Evolutionary conservation across 2,329 filamentous ascomycete genomes (phyloP).

Genomic region (Juglanconis oblonga): DNA sequence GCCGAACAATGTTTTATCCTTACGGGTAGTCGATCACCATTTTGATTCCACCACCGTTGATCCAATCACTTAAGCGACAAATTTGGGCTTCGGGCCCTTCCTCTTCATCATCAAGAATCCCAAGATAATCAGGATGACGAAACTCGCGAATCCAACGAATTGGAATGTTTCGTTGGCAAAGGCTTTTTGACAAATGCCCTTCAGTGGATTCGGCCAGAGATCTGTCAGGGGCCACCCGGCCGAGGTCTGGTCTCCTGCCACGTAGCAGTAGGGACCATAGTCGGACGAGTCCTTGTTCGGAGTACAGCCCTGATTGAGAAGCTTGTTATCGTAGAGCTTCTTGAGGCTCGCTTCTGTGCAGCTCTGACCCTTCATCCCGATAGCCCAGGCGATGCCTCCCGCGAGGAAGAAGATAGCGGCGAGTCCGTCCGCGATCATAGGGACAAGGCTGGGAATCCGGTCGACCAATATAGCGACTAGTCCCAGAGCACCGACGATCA

Average conservation of each 20-base stretch:
- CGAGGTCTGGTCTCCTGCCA: neutral
- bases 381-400: constrained; percentile 26
- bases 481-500: constrained; percentile 28
- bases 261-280: neutral
- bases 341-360: neutral
- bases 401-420: constrained; percentile 31
- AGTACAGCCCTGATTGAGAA: constrained; percentile 2
- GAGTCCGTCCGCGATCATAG: constrained; percentile 26
- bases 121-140: neutral
- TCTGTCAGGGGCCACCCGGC: neutral
- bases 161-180: constrained; percentile 5
- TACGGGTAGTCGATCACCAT: neutral
- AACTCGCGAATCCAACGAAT: neutral
- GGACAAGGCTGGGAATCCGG: constrained; percentile 25
- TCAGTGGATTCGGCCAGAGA: neutral
- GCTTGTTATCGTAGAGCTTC: constrained; percentile 1
- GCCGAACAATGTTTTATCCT: too few relatives aligned
- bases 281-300: neutral
- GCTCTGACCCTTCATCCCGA: constrained; percentile 5
- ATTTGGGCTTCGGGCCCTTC: neutral
- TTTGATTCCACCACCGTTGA: neutral
- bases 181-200: neutral
- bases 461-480: constrained; percentile 27
- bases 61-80: neutral
- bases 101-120: constrained; percentile 1